Evolutionary conservation across 345 rosid species (phyloP).

Genomic region (Barbarea vulgaris): DNA sequence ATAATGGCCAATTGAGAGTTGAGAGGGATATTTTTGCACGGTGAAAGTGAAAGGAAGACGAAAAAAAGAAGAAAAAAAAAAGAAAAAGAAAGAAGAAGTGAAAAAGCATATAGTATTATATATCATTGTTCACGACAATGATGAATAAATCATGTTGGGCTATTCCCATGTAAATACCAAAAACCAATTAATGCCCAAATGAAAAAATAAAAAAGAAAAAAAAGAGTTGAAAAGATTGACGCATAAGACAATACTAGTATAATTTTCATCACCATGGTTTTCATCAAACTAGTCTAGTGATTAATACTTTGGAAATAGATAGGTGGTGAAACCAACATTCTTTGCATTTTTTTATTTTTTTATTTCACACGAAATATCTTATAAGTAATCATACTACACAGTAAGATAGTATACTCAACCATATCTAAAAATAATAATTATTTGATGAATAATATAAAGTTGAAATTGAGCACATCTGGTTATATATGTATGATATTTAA

Average conservation of each 20-base stretch:
- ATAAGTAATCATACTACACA: not conserved
- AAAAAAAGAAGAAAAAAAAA: not conserved
- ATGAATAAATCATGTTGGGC: slow-evolving; percentile 36
- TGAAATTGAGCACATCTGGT: not conserved
- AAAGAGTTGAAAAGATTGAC: slow-evolving; percentile 1
- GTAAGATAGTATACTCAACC: not conserved
- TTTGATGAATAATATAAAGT: not conserved
- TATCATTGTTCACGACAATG: slow-evolving; percentile 34
- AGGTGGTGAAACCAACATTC: slow-evolving; percentile 26
- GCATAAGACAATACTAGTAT: slow-evolving; percentile 29
- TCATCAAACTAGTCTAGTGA: slow-evolving; percentile 26
- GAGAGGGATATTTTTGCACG: slow-evolving; percentile 32
- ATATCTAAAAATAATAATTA: not conserved
- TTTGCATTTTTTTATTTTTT: slow-evolving; percentile 7
- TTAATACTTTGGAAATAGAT: not conserved
- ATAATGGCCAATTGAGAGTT: slow-evolving; percentile 31
- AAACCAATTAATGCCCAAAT: slow-evolving; percentile 26
- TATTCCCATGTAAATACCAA: slow-evolving; percentile 35
- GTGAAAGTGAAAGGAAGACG: slow-evolving; percentile 28
- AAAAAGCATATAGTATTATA: slow-evolving; percentile 16
- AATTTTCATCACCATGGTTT: slow-evolving; percentile 13
- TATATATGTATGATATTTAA: not conserved
- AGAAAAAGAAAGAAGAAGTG: not conserved
- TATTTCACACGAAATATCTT: not conserved
- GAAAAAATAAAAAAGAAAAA: not conserved